Evolutionary conservation across 2,329 filamentous ascomycete genomes (phyloP).

Genomic region (Ascochyta koolunga): DNA sequence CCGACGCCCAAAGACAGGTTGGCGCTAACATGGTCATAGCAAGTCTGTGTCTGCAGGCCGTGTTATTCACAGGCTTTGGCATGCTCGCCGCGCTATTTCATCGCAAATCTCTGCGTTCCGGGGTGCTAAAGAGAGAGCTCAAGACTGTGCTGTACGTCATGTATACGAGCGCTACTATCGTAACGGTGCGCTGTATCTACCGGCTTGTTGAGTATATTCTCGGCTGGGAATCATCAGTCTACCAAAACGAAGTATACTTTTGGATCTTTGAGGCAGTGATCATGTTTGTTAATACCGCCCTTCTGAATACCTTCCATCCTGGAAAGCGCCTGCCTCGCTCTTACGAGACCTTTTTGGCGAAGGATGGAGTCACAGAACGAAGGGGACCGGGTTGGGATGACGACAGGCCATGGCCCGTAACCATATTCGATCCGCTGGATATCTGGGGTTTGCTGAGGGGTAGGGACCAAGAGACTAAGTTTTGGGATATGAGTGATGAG

Average conservation of each 20-base stretch:
- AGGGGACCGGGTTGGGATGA: constrained; percentile 58
- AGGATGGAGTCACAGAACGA: constrained; percentile 60
- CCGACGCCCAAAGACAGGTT: constrained; percentile 45
- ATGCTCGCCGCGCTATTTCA: constrained; percentile 56
- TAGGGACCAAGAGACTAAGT: constrained; percentile 43
- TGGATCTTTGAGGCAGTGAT: constrained; percentile 61
- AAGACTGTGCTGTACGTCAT: constrained; percentile 53
- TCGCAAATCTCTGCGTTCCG: constrained; percentile 46
- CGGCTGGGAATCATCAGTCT: constrained; percentile 44
- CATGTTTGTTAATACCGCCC: constrained; percentile 58
- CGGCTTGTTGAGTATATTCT: constrained; percentile 59
- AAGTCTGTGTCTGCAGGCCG: constrained; percentile 58
- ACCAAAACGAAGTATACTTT: constrained; percentile 59
- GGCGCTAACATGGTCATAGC: constrained; percentile 57
- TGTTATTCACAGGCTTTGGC: constrained; percentile 57
- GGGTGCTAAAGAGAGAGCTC: constrained; percentile 53
- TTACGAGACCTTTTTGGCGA: constrained; percentile 58
- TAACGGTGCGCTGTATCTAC: constrained; percentile 58
- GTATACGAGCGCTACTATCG: constrained; percentile 56
- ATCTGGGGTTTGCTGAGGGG: constrained; percentile 40
- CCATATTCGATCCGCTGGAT: constrained; percentile 46
- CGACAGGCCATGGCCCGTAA: constrained; percentile 52
- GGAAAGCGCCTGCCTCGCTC: constrained; percentile 57
- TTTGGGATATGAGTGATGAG: constrained; percentile 46
- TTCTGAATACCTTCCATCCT: constrained; percentile 61